Evolutionary conservation across 176 grass and related monocot species (phyloP), one percentile per base, ranked within the genome.

Genomic region (Leersia perrieri): DNA sequence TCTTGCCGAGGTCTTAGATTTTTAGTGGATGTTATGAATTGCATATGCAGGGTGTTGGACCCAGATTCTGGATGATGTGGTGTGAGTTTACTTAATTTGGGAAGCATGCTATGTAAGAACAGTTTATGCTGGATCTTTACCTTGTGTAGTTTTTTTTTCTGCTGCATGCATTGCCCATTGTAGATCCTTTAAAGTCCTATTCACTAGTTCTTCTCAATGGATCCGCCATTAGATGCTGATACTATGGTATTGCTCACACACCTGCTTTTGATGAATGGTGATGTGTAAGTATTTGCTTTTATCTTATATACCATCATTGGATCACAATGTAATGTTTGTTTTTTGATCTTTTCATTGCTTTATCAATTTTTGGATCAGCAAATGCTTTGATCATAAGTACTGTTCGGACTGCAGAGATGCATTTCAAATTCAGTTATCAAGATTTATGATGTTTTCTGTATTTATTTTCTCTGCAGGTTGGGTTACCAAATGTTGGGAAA

Each of bases 401-500:
- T 22, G 7, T 4, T 62, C 11, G 63, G 9, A n/a, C n/a, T 27
- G 5, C 23, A 23, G 14, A 28, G 5, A 15, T 82, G n/a, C 29
- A 27, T 9, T 41, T 6, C 16, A 25, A 67, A 22, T 68, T 44
- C 66, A 42, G 33, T 41, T 35, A 81, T 14, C 51, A 75, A 20
- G 51, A 26, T 27, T 71, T 71, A 33, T 18, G 16, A 1, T 31
- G 1, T 30, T 49, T 30, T 26, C 35, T 64, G 29, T 49, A 26
- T 76, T 81, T 28, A 74, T 87, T 63, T 70, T 33, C 45, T 74
- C 36, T 88, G 44, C 88, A 98, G 96, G 96, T 98, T 72, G 96
- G 96, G 12, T 85, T 98, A 86, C 96, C 96, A 73, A 98, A 98
- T 90, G 96, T 98, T 84, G 96, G 96, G 35, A 95, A 98, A 85